Conservation (phyloP, 2,329 filamentous ascomycete species). For the Thermothelomyces thermophilus region DNA sequence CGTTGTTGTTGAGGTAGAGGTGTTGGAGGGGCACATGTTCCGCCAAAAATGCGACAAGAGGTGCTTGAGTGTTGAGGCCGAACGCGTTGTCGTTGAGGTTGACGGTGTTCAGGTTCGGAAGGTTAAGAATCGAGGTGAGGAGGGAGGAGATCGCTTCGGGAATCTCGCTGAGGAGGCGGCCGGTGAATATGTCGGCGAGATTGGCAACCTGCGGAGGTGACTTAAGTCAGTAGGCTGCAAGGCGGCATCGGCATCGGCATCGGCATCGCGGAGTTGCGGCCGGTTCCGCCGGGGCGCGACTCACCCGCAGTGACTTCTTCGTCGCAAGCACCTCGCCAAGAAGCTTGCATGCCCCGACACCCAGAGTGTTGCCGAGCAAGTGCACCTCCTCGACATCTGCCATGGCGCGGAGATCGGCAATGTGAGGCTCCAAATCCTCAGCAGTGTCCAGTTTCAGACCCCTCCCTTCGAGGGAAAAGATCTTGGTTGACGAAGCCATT, state of each 20-base stretch:
- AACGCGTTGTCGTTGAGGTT: constrained; percentile 98
- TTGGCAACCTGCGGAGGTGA: constrained; percentile 58
- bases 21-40: constrained; percentile 86
- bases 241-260: too few species aligned
- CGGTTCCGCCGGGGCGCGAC: neutral
- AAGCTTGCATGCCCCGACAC: constrained; percentile 77
- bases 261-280: neutral
- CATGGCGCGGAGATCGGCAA: constrained; percentile 65
- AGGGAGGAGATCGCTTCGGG: constrained; percentile 81
- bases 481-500: constrained; percentile 49
- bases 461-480: constrained; percentile 88
- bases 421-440: constrained; percentile 77
- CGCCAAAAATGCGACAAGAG: constrained; percentile 84
- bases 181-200: constrained; percentile 96
- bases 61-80: constrained; percentile 88
- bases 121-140: constrained; percentile 77
- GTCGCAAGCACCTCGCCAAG: constrained; percentile 77
- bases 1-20: constrained; percentile 97
- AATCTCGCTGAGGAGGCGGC: constrained; percentile 86
- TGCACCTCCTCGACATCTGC: constrained; percentile 76
- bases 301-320: constrained; percentile 74
- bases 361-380: constrained; percentile 86
- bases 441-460: constrained; percentile 87
- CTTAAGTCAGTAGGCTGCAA: neutral
- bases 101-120: constrained; percentile 80